phyloP scores from a whole-genome alignment of 805 yeast species.

The Yamadazyma tumulicola region DNA sequence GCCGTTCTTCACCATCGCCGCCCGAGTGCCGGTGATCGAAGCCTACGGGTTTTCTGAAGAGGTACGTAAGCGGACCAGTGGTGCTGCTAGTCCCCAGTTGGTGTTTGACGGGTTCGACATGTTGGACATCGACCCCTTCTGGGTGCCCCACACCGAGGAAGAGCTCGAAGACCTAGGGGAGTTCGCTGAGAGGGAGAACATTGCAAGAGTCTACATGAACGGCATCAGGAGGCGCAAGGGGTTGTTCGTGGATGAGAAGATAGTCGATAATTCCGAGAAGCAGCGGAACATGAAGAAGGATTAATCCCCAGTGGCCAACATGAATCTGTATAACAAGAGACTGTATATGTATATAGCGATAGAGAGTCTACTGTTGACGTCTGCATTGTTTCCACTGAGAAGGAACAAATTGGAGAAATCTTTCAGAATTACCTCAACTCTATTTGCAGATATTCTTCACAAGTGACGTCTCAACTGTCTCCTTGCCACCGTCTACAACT shows the following conservation, averaged over 20 bases:
- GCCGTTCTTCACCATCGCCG: conserved; percentile 85
- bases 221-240: conserved; percentile 83
- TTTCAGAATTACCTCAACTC: too few relatives aligned
- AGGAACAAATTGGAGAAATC: too few relatives aligned
- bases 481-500: too few relatives aligned
- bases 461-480: too few relatives aligned
- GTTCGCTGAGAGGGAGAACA: conserved; percentile 84
- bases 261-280: conserved; percentile 88
- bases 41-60: conserved; percentile 97
- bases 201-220: conserved; percentile 86
- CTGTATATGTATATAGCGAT: too few relatives aligned
- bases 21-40: conserved; percentile 87
- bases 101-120: conserved; percentile 85
- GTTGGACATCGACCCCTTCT: conserved; percentile 91
- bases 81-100: conserved; percentile 95
- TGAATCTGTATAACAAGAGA: too few relatives aligned
- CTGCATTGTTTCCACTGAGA: too few relatives aligned
- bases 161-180: conserved; percentile 93
- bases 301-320: too few relatives aligned
- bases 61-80: conserved; percentile 86
- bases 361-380: too few relatives aligned
- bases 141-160: conserved; percentile 98
- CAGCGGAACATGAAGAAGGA: conserved; percentile 84
- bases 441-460: too few relatives aligned
- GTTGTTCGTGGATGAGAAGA: conserved; percentile 81